Conservation (phyloP, 495 filamentous ascomycete species). For the Tirmania nivea region DNA sequence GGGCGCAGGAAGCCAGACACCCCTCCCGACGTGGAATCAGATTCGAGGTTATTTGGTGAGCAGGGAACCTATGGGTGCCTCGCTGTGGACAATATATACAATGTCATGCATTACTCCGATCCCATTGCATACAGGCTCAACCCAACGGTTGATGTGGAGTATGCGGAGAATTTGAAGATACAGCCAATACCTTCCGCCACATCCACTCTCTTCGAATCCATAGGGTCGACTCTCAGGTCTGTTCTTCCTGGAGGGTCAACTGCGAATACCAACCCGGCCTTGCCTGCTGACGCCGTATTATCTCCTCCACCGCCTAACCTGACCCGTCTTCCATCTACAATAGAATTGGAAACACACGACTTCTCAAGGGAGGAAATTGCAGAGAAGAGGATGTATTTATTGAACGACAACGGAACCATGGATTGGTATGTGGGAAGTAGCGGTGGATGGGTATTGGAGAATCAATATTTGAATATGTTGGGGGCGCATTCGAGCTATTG, state of each 20-base stretch:
- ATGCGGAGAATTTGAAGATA: conserved; percentile 51
- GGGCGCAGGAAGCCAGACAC: conserved; percentile 48
- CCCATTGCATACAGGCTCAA: conserved; percentile 83
- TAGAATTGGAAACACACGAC: conserved; percentile 89
- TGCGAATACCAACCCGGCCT: neutral
- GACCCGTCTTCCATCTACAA: conserved; percentile 58
- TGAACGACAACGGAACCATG: conserved; percentile 92
- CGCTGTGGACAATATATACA: conserved; percentile 90
- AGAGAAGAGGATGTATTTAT: conserved; percentile 62
- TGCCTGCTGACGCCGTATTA: conserved; percentile 8
- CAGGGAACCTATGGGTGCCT: conserved; percentile 67
- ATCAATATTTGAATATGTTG: conserved; percentile 94
- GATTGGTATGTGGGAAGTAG: conserved; percentile 59
- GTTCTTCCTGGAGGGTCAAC: conserved; percentile 19
- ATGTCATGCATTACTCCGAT: conserved; percentile 52
- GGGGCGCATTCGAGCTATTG: conserved; percentile 94
- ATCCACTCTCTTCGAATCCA: conserved; percentile 40
- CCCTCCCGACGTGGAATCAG: neutral
- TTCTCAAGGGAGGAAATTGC: conserved; percentile 83
- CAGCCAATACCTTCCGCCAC: conserved; percentile 56
- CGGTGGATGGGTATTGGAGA: conserved; percentile 62
- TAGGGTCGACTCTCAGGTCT: conserved; percentile 42
- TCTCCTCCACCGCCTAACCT: conserved; percentile 22
- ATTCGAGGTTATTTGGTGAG: conserved; percentile 34
- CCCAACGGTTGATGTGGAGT: conserved; percentile 61